Evolutionary conservation across 2,329 filamentous ascomycete genomes (phyloP).

Genomic region (Ceratocystis destructans): DNA sequence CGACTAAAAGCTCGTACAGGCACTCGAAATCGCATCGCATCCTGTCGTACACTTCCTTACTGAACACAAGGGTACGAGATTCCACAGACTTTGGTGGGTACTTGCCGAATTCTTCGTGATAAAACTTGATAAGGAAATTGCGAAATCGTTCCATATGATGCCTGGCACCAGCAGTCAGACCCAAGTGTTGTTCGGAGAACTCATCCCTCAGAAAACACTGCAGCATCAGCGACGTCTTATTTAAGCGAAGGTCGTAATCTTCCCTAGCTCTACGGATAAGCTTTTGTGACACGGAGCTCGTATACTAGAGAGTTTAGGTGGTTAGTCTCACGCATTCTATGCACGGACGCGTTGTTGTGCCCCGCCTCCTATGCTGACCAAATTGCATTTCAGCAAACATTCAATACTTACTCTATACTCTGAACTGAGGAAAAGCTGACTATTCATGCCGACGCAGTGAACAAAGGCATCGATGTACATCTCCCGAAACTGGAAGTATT

Average conservation of each 20-base stretch:
- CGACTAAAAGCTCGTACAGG: constrained; percentile 58
- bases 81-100: constrained; percentile 49
- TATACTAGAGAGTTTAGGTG: constrained; percentile 17
- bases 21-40: constrained; percentile 59
- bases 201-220: constrained; percentile 58
- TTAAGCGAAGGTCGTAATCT: constrained; percentile 52
- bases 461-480: constrained; percentile 61
- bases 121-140: constrained; percentile 52
- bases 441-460: constrained; percentile 67
- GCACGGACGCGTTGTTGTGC: not conserved
- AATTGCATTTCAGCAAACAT: too few relatives aligned
- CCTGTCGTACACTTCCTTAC: constrained; percentile 35
- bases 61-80: constrained; percentile 39
- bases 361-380: too few relatives aligned
- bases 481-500: constrained; percentile 47
- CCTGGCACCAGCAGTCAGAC: constrained; percentile 45
- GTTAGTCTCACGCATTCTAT: not conserved
- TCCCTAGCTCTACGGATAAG: constrained; percentile 48
- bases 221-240: constrained; percentile 43
- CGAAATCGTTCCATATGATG: constrained; percentile 61
- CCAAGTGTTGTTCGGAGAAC: constrained; percentile 51
- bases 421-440: constrained; percentile 39
- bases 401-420: constrained; percentile 45
- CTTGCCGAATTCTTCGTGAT: constrained; percentile 52
- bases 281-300: constrained; percentile 44